A percentile compares a stretch with the other conserved stretches of the same genome.
Evolutionary conservation across 2,329 filamentous ascomycete genomes (phyloP).

Genomic region (Furcasterigmium sp.): DNA sequence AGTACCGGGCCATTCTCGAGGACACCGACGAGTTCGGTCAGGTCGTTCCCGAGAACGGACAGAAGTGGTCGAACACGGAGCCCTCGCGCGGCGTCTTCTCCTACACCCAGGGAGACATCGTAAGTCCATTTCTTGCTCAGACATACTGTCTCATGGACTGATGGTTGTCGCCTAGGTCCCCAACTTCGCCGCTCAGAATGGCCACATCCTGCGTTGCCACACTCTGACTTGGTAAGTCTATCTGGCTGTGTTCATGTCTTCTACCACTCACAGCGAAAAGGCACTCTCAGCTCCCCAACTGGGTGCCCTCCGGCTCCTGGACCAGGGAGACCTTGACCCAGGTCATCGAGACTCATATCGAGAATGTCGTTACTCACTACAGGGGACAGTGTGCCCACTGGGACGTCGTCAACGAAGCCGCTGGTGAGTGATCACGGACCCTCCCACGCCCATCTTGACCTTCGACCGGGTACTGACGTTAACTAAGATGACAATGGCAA

Average conservation of each 20-base stretch:
- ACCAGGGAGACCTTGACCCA: slow-evolving; percentile 11
- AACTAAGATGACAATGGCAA: slow-evolving; percentile 37
- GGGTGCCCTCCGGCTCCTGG: slow-evolving; percentile 15
- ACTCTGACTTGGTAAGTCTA: slow-evolving; percentile 43
- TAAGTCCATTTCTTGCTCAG: too few relatives aligned
- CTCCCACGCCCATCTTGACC: not conserved
- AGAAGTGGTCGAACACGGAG: slow-evolving; percentile 57
- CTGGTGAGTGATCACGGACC: not conserved
- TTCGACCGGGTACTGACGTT: not conserved
- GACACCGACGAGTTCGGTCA: slow-evolving; percentile 42
- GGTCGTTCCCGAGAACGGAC: slow-evolving; percentile 55
- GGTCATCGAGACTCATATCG: slow-evolving; percentile 47
- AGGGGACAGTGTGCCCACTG: slow-evolving; percentile 41
- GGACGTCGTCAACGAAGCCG: slow-evolving; percentile 45
- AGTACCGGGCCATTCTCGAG: slow-evolving; percentile 4
- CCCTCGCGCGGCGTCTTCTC: slow-evolving; percentile 35
- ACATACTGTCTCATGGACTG: too few relatives aligned
- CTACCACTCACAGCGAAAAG: not conserved
- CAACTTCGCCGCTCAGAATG: slow-evolving; percentile 39
- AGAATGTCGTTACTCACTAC: slow-evolving; percentile 37
- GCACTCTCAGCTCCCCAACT: slow-evolving; percentile 15
- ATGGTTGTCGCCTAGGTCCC: too few relatives aligned
- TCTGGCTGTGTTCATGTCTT: slow-evolving; percentile 9
- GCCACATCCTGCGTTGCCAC: slow-evolving; percentile 57
- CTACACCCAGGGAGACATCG: slow-evolving; percentile 8